These are phyloP conservation scores for Pseudogymnoascus pannorum DNA, from an alignment of 2,329 filamentous ascomycete genomes.

Conservation along the genomic window DNA sequence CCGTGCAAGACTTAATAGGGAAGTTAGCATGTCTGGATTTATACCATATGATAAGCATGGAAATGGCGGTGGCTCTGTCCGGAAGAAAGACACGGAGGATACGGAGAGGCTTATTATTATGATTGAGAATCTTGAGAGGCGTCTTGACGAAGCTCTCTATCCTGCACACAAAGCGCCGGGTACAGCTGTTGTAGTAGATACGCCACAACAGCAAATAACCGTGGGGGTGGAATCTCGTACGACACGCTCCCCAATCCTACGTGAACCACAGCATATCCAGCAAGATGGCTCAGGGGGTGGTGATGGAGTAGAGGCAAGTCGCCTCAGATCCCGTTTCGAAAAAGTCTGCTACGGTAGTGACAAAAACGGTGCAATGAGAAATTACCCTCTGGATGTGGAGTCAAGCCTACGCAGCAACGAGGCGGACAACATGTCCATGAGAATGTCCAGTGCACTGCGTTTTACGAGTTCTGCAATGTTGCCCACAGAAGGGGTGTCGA, in stretches of 20 bases:
- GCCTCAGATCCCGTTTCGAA: background rate
- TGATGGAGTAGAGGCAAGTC: background rate
- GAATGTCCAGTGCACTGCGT: background rate
- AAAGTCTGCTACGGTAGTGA: background rate
- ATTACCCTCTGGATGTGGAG: background rate
- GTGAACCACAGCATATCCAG: background rate
- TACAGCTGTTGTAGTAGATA: background rate
- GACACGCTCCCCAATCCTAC: background rate
- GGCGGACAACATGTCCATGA: background rate
- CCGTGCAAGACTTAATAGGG: background rate
- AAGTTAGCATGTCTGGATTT: background rate
- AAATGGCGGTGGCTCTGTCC: background rate
- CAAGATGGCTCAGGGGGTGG: background rate
- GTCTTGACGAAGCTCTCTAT: background rate
- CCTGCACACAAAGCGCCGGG: background rate
- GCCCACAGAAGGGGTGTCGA: background rate
- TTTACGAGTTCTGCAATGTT: background rate
- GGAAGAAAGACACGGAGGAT: background rate
- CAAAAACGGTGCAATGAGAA: background rate
- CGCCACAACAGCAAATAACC: background rate
- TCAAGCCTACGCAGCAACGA: background rate
- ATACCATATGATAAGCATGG: background rate
- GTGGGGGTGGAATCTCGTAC: background rate
- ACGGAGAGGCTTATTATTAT: background rate
- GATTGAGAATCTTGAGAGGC: background rate